A percentile compares a stretch with the other conserved stretches of the same genome.
These are phyloP conservation scores for Pecoramyces ruminantium DNA, from an alignment of 192 early-diverging fungal species.

Conservation along the genomic window DNA sequence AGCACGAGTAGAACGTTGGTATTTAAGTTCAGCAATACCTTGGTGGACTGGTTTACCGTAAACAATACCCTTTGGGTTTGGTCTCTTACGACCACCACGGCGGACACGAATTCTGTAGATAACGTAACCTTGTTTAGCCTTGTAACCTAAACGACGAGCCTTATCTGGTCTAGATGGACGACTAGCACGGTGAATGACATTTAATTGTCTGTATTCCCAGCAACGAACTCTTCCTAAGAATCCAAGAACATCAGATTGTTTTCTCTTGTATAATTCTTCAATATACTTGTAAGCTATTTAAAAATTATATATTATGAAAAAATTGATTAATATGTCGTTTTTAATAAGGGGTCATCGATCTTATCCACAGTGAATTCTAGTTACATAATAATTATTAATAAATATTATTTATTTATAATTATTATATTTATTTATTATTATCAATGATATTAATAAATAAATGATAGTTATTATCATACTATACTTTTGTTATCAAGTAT, in stretches of 20 bases:
- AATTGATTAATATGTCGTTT: neutral
- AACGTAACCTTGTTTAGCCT: conserved; percentile 99
- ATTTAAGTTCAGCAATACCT: conserved; percentile 98
- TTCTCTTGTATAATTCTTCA: conserved; percentile 96
- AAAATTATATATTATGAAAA: neutral
- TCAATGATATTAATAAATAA: neutral
- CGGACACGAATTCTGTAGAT: conserved; percentile 98
- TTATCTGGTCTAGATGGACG: conserved; percentile 96
- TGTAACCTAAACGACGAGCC: conserved; percentile 98
- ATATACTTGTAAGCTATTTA: conserved; percentile 67
- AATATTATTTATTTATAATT: too few relatives aligned
- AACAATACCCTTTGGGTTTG: conserved; percentile 90
- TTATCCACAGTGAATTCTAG: neutral
- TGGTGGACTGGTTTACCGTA: conserved; percentile 97
- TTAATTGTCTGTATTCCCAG: conserved; percentile 98
- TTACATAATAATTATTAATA: neutral
- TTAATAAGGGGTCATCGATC: neutral
- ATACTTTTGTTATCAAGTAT: neutral
- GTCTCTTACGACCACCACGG: conserved; percentile 96
- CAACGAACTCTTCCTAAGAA: conserved; percentile 94
- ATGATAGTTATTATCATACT: neutral
- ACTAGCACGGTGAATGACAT: conserved; percentile 95
- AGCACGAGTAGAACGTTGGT: conserved; percentile 80
- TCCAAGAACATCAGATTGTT: conserved; percentile 98
- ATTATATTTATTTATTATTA: neutral